Conservation (phyloP, 2,329 filamentous ascomycete species). For the Pseudogymnoascus sp. region DNA sequence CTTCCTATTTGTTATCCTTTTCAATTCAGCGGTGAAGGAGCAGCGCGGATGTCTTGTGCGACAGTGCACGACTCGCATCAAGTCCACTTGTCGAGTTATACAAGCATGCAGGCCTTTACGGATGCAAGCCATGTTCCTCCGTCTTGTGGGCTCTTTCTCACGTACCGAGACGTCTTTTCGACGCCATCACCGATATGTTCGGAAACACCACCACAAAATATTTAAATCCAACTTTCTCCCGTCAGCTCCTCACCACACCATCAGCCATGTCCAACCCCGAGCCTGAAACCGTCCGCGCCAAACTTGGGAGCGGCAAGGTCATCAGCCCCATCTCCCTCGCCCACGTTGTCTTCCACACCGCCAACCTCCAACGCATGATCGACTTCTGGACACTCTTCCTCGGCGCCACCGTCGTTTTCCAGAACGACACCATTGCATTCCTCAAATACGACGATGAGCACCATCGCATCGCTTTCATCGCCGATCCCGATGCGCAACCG, state of each 20-base stretch:
- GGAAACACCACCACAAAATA: background rate
- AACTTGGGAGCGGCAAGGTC: slow-evolving; percentile 12
- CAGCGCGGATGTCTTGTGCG: background rate
- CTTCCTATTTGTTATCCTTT: background rate
- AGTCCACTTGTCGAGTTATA: background rate
- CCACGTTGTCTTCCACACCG: slow-evolving; percentile 27
- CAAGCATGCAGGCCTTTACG: background rate
- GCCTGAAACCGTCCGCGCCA: background rate
- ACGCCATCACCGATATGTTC: background rate
- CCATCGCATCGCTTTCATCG: slow-evolving; percentile 37
- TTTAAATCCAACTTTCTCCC: background rate
- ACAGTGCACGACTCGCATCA: background rate
- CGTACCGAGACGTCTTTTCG: background rate
- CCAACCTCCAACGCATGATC: slow-evolving; percentile 27
- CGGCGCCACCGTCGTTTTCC: slow-evolving; percentile 26
- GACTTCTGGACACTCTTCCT: slow-evolving; percentile 33
- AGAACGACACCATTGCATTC: slow-evolving; percentile 29
- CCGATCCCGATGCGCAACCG: slow-evolving; percentile 22
- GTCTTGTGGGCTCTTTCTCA: background rate
- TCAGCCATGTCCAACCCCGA: slow-evolving; percentile 18
- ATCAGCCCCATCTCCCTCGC: slow-evolving; percentile 17
- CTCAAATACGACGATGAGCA: slow-evolving; percentile 40
- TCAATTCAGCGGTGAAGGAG: background rate
- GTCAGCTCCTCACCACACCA: background rate
- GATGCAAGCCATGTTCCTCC: background rate